A percentile compares a stretch with the other conserved stretches of the same genome.
These are phyloP conservation scores for Peronospora tabacina DNA, from an alignment of 352 stramenopile genomes.

Conservation along the genomic window DNA sequence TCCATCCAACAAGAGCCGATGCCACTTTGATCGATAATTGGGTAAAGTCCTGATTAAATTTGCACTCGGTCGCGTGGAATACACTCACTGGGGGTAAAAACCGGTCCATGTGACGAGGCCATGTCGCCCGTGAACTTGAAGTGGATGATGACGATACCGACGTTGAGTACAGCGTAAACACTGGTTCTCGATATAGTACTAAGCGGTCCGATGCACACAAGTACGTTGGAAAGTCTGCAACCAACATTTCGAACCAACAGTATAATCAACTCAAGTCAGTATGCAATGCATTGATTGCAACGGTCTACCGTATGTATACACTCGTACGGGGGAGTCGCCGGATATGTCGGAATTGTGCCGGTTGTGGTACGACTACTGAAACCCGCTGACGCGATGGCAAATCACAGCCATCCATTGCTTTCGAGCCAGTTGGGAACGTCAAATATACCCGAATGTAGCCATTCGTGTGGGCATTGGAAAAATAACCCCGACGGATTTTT, in stretches of 20 bases:
- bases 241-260: neutral
- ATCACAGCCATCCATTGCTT: slow-evolving; percentile 13
- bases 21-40: slow-evolving; percentile 61
- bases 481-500: slow-evolving; percentile 67
- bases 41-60: slow-evolving; percentile 66
- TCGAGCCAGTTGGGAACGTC: slow-evolving; percentile 24
- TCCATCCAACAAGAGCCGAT: slow-evolving; percentile 44
- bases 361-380: slow-evolving; percentile 14
- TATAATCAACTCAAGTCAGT: slow-evolving; percentile 6
- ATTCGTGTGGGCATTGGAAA: slow-evolving; percentile 62
- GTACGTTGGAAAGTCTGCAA: slow-evolving; percentile 51
- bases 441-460: slow-evolving; percentile 65
- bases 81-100: slow-evolving; percentile 59
- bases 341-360: slow-evolving; percentile 43
- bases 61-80: slow-evolving; percentile 57
- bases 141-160: slow-evolving; percentile 15
- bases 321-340: slow-evolving; percentile 46
- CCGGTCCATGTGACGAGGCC: slow-evolving; percentile 29
- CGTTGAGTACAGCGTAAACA: slow-evolving; percentile 35
- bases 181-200: slow-evolving; percentile 39
- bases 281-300: neutral
- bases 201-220: slow-evolving; percentile 46
- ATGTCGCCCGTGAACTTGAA: neutral
- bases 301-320: neutral
- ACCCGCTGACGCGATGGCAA: slow-evolving; percentile 28